Evolutionary conservation across 1,284 basidiomycete species (phyloP).

Genomic region (Heterobasidion parviporum): DNA sequence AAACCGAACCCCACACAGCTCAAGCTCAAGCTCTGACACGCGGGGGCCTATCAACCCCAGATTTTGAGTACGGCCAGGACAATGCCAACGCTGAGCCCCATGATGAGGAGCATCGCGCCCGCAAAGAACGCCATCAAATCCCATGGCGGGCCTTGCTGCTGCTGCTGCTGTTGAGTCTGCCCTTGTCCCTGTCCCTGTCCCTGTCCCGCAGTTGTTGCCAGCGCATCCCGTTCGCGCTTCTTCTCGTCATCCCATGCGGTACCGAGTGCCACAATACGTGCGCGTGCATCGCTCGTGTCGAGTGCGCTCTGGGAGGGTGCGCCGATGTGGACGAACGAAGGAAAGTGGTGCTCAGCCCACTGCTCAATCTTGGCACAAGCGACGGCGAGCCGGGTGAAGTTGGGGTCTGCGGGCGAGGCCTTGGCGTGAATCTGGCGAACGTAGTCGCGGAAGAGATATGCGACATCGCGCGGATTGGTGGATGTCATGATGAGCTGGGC

Average conservation of each 20-base stretch:
- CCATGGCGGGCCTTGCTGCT: constrained; percentile 10
- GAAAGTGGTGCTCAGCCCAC: constrained; percentile 88
- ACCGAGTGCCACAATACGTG: constrained; percentile 16
- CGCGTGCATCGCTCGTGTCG: constrained; percentile 42
- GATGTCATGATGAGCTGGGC: constrained; percentile 81
- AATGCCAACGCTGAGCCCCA: constrained; percentile 10
- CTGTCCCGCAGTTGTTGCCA: constrained; percentile 14
- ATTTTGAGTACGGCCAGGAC: background rate
- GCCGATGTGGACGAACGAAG: constrained; percentile 65
- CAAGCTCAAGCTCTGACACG: too few species aligned
- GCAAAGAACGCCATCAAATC: constrained; percentile 25
- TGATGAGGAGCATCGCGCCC: constrained; percentile 30
- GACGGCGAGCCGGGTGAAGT: constrained; percentile 75
- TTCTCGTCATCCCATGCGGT: constrained; percentile 14
- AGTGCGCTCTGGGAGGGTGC: constrained; percentile 27
- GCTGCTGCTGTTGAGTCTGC: background rate
- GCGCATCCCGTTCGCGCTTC: constrained; percentile 25
- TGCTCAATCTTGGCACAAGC: constrained; percentile 87
- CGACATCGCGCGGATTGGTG: constrained; percentile 89
- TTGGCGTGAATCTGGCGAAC: constrained; percentile 80
- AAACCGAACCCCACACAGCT: background rate
- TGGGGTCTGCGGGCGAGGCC: constrained; percentile 77
- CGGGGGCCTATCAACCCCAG: background rate
- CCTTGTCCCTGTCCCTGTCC: constrained; percentile 5
- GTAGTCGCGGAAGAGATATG: constrained; percentile 82